Evolutionary conservation across 768 basidiomycete species (phyloP), one percentile per base, ranked within the genome.

Genomic region (Boletus bicolor): DNA sequence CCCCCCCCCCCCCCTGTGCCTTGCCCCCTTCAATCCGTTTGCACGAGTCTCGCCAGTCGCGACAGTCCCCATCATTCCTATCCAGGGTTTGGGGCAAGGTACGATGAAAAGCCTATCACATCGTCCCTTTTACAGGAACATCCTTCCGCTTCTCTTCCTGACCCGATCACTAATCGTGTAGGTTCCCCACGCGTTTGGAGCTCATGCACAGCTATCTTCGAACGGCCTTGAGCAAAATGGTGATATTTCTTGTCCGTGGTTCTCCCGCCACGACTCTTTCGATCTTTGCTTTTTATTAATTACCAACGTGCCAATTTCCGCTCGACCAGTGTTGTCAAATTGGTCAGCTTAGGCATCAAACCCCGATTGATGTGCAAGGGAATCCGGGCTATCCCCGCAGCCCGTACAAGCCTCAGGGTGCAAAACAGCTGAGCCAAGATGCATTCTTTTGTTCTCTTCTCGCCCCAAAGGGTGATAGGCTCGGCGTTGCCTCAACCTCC

Each of bases 231-330:
- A 24, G 19, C 12, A 15, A 4, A 28, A 28, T 39, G 37, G 49
- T 17, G 37, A 19, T 41, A 42, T 30, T 30, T 19, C 38, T 44
- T n/a, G 28, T 24, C 41, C n/a, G 28, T 50, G n/a, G 19, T 45
- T 43, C 50, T 19, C 19, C 39, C 51, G 32, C 42, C 36, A 32
- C 14, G 24, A 36, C 26, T 24, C 21, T 37, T 37, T 41, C 15
- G 41, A 34, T 35, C 35, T 26, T 10, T 37, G 30, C 30, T 19
- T 34, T 34, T 32, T 21, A 46, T 46, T 35, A 48, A 53, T 53
- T 28, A 30, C 49, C 9, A 53, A 53, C 51, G 50, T 17, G 24
- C 41, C 52, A 55, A 55, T 55, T 55, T 54, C 54, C 54, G 54
- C 24, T 8, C 32, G 15, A 35, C 32, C 35, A 36, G 10, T 26